Evolutionary conservation across 225 moss, liverwort and hornwort species (phyloP), one percentile per base, ranked within the genome.

Genomic region (Straminergon stramineum): DNA sequence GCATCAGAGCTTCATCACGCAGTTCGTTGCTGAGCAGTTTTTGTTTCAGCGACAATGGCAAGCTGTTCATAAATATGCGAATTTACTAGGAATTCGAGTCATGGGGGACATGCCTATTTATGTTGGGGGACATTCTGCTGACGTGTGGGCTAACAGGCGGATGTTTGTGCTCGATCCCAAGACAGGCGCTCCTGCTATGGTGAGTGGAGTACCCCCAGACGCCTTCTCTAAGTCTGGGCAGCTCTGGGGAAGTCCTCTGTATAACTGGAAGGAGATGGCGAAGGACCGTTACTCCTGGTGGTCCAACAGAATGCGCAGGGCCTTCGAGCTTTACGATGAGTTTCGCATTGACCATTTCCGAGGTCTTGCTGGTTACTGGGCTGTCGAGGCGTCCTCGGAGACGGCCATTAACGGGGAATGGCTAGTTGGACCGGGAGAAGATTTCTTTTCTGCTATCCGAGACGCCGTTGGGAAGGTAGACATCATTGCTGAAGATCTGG

Each of bases 61-160:
- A 53, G 95, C 93, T 8, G 89, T 98, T 14, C 98, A 97, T 90
- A 91, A 93, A 60, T 83, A 97, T 84, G 98, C 98, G 11, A 93
- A 92, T 55, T 87, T 92, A 16, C 73, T 82, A 68, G 97, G 98
- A 48, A 97, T 98, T 82, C 92, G 93, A 85, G 93, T 98, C 57
- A 93, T 98, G 20, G 98, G 98, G 19, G 98, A 98, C 89, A 98
- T 98, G 98, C 98, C 98, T 8, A 98, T 98, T 15, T 97, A 98
- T 81, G 96, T 97, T 13, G 98, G 98, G 20, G 96, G 91, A 24
- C 95, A 98, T 53, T 96, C 96, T 26, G 97, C 96, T 17, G 97
- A 98, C 83, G 98, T 98, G 1, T 98, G 97, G 98, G 96, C 96
- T 5, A 92, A 98, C 34, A 84, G 96, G 75, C 82, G 62, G 19